Base-by-base conservation (phyloP, 75 land plant genomes). In the Larix kaempferi region DNA sequence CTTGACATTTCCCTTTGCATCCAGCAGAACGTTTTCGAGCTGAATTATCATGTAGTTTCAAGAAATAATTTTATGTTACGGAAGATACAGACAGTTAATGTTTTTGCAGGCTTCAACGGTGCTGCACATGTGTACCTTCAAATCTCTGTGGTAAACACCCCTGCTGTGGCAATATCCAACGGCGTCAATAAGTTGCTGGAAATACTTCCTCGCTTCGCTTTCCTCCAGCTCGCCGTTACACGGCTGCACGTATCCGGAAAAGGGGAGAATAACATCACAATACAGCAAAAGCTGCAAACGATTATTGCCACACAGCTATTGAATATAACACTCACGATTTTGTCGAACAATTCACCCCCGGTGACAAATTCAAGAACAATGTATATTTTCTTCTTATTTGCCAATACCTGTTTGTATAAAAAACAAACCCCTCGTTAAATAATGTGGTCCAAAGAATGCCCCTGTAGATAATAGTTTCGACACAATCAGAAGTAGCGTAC, bases 361-460 rank as follows among this genome's bases (percentile, higher is more conserved):
- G 81, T 83, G 12, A 89, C 93, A 61, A 83, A 93, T 33, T 93
- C 91, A 2, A 93, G 85, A 77, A 90, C 91, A 82, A 93, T 88
- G 65, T 93, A 93, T 21, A 93, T 91, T 80, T 89, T 93, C 81
- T 84, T 91, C 82, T 90, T 93, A 86, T 93, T 93, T 16, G 93
- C 95, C 44, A 86, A 78, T 11, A 92, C 94, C 94, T 92, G 88
- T 58, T n/a, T 49, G 54, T 49, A 10, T 11, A 11, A 49, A 29
- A 29, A 29, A 29, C 12, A 10, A 10, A 49, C 54, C 12, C 54
- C 54, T 49, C 1, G 54, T 49, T 49, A 49, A 49, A 49, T 49
- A 2, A 49, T 10, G 12, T 10, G 1, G 54, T 49, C 54, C 11
- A 49, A 8, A 44, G 7, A 6, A 44, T 49, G 10, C 54, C 2